phyloP scores from a whole-genome alignment of 139 green algal species.

The Chlamydomonas urium region DNA sequence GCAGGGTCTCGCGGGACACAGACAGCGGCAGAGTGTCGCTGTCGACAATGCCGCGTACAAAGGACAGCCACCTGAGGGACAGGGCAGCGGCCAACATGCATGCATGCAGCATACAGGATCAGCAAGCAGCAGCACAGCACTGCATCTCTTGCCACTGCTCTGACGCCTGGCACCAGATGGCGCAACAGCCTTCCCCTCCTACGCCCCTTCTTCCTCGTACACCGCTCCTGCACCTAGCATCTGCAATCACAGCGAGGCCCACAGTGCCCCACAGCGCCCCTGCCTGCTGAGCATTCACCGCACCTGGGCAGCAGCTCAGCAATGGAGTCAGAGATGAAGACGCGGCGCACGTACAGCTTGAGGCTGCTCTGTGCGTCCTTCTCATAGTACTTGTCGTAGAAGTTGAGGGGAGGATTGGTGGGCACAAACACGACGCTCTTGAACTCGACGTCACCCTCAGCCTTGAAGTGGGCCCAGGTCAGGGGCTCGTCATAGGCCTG shows the following conservation, averaged over 20 bases:
- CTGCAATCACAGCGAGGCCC: too few species aligned
- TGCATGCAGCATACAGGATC: too few species aligned
- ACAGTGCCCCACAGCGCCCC: too few species aligned
- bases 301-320: slow-evolving; percentile 90
- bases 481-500: slow-evolving; percentile 31
- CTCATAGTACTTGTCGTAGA: slow-evolving; percentile 93
- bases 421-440: slow-evolving; percentile 91
- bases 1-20: slow-evolving; percentile 87
- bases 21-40: slow-evolving; percentile 92
- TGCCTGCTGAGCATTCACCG: too few species aligned
- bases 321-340: slow-evolving; percentile 93
- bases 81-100: too few species aligned
- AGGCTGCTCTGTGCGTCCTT: slow-evolving; percentile 50
- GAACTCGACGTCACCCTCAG: slow-evolving; percentile 99
- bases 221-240: too few species aligned
- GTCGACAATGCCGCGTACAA: slow-evolving; percentile 91
- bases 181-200: too few species aligned
- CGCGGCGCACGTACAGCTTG: slow-evolving; percentile 92
- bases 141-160: too few species aligned
- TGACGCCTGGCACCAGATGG: too few species aligned
- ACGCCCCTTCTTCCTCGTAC: too few species aligned
- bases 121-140: too few species aligned
- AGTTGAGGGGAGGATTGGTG: slow-evolving; percentile 55
- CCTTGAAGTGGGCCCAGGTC: slow-evolving; percentile 30
- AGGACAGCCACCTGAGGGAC: slow-evolving; percentile 70